Evolutionary conservation across 805 yeast genomes (phyloP).

Genomic region (Starmerella gropengiesseri): DNA sequence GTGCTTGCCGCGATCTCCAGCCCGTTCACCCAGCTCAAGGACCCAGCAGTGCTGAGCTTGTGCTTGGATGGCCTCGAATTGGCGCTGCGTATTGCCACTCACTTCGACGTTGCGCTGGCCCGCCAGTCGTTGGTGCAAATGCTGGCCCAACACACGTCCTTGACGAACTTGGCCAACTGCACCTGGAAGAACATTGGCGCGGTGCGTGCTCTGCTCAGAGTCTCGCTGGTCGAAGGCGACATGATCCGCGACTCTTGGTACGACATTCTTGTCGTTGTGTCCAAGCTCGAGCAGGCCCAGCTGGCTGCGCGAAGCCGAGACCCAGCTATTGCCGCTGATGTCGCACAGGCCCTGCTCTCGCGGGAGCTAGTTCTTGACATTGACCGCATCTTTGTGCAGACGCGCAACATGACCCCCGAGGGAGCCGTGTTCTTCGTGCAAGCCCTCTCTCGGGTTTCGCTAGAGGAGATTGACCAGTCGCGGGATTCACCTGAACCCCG

Average conservation of each 20-base stretch:
- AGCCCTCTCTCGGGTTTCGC: conserved; percentile 75
- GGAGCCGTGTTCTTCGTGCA: conserved; percentile 80
- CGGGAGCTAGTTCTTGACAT: conserved; percentile 40
- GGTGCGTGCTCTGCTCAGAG: conserved; percentile 56
- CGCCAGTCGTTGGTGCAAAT: conserved; percentile 85
- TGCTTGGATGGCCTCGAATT: conserved; percentile 80
- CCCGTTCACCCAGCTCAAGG: conserved; percentile 79
- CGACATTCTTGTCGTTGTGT: conserved; percentile 66
- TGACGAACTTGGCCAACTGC: conserved; percentile 70
- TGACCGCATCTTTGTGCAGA: conserved; percentile 78
- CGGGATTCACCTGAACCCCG: conserved; percentile 75
- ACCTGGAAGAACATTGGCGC: conserved; percentile 73
- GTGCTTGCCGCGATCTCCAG: conserved; percentile 88
- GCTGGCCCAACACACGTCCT: conserved; percentile 67
- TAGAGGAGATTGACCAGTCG: conserved; percentile 83
- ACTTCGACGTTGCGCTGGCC: conserved; percentile 74
- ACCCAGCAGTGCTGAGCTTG: conserved; percentile 33
- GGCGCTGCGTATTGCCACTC: conserved; percentile 71
- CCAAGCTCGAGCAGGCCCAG: conserved; percentile 86
- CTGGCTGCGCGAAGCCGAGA: conserved; percentile 72
- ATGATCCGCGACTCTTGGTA: conserved; percentile 68
- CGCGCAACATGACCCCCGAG: conserved; percentile 65
- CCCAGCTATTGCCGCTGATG: conserved; percentile 34
- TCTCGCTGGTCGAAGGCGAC: conserved; percentile 74
- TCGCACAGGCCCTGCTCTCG: conserved; percentile 29